Evolutionary conservation across 1,284 basidiomycete species (phyloP), one percentile per base, ranked within the genome.

Genomic region (Tylopilus sp.): DNA sequence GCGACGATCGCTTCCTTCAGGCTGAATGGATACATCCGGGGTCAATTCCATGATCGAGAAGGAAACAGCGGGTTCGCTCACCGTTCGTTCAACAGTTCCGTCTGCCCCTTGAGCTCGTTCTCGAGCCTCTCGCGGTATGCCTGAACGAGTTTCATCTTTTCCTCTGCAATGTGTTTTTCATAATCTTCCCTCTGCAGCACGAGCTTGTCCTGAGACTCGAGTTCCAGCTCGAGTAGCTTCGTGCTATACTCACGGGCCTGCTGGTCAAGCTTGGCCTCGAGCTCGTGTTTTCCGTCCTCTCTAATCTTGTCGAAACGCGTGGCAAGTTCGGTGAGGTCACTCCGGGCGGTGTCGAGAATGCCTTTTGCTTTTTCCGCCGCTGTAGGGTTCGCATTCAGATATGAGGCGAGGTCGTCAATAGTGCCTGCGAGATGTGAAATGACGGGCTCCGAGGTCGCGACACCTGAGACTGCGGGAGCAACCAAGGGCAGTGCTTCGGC

Each of bases 1-100:
- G 93, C 88, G 41, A 98, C 81, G 51, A 99, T 93, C 67, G 97
- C 95, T 66, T 97, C 92, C 66, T 89, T 91, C 55, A 99, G 77
- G 40, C 94, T 94, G 53, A 9, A 5, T 6, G 15, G 16, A 29
- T 18, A n/a, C n/a, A 19, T 12, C 11, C 31, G 8, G 6, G 7
- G 25, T 61, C 25, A 51, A 13, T 25, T 4, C 15, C 30, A 41
- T 36, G 38, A 18, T 33, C 19, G n/a, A 28, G 19, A 3, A 15
- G 37, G 51, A 25, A 28, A 28, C n/a, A 41, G 25, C 34, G 21
- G 39, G 4, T 26, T 10, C 16, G 48, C 81, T 55, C 58, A 93
- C 90, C 92, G 81, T 71, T 96, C 83, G 66, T 98, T 95, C 70
- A 99, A 97, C 59, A 97, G 80, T 63, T 93, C 86, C 44, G 89